Percentiles rank a stretch among this genome's conserved stretches.
phyloP scores from a whole-genome alignment of 1,284 basidiomycete species.

The Naganishia sp. region DNA sequence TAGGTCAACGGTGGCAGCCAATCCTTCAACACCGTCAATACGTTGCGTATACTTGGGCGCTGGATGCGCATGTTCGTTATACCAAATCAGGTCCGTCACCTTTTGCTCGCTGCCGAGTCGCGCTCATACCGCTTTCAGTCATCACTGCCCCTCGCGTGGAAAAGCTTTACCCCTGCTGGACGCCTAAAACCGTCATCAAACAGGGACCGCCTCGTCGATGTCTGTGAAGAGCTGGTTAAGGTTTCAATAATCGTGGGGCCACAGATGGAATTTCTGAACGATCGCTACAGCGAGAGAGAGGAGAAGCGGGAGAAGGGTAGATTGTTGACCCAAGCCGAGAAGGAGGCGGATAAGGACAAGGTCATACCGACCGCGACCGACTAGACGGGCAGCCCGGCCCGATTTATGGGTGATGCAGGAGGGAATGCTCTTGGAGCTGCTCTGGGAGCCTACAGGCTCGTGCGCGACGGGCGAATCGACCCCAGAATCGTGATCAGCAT shows the following conservation, averaged over 20 bases:
- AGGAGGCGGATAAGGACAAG: slow-evolving; percentile 40
- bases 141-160: slow-evolving; percentile 52
- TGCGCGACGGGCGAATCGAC: no score
- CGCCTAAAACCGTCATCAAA: slow-evolving; percentile 49
- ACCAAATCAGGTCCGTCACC: slow-evolving; percentile 37
- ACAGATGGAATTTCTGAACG: slow-evolving; percentile 42
- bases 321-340: slow-evolving; percentile 49
- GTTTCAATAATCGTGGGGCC: slow-evolving; percentile 41
- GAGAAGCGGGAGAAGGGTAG: slow-evolving; percentile 46
- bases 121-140: slow-evolving; percentile 38
- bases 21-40: slow-evolving; percentile 53
- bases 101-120: background rate
- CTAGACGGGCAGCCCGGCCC: background rate
- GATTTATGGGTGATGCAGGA: background rate
- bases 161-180: slow-evolving; percentile 43
- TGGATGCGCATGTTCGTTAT: slow-evolving; percentile 51
- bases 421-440: background rate
- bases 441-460: background rate
- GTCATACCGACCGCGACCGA: slow-evolving; percentile 19
- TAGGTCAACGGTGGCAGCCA: slow-evolving; percentile 53
- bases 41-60: slow-evolving; percentile 48
- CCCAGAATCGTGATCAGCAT: no score
- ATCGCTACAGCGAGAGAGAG: slow-evolving; percentile 50
- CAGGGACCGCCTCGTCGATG: slow-evolving; percentile 54
- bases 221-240: slow-evolving; percentile 52